A percentile compares a stretch with the other conserved stretches of the same genome.
These are phyloP conservation scores for Asterochloris sp. DNA, from an alignment of 139 green algal genomes.

Conservation along the genomic window DNA sequence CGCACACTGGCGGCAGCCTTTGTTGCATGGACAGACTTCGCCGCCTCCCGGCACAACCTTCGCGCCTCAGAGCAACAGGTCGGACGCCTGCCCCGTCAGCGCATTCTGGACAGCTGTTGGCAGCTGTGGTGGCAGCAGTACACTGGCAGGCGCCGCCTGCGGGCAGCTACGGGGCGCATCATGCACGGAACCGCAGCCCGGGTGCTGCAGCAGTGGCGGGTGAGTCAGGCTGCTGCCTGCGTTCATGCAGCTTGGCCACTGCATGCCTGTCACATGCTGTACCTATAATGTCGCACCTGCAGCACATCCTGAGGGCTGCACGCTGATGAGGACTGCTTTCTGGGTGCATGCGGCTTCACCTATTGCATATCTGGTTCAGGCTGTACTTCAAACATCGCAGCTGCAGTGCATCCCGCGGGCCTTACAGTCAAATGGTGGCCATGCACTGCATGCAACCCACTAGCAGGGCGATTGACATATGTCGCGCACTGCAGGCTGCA, in stretches of 20 bases:
- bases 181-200: constrained; percentile 14
- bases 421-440: too few species aligned
- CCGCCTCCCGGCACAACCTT: background rate
- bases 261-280: too few species aligned
- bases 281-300: too few species aligned
- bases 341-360: background rate
- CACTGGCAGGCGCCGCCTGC: background rate
- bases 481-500: background rate
- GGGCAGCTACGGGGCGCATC: background rate
- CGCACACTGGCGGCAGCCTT: constrained; percentile 19
- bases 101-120: background rate
- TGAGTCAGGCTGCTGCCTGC: background rate
- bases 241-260: too few species aligned
- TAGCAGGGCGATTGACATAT: background rate
- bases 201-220: constrained; percentile 6
- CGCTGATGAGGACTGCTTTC: background rate
- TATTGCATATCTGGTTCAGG: background rate
- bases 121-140: constrained; percentile 1
- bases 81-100: background rate
- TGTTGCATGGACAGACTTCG: constrained; percentile 12
- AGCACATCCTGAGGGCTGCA: too few species aligned
- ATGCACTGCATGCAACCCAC: too few species aligned
- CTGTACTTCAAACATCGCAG: too few species aligned
- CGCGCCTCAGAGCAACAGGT: background rate
- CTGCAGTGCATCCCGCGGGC: too few species aligned